Evolutionary conservation across 768 basidiomycete species (phyloP).

Genomic region (Lenzites betulinus): DNA sequence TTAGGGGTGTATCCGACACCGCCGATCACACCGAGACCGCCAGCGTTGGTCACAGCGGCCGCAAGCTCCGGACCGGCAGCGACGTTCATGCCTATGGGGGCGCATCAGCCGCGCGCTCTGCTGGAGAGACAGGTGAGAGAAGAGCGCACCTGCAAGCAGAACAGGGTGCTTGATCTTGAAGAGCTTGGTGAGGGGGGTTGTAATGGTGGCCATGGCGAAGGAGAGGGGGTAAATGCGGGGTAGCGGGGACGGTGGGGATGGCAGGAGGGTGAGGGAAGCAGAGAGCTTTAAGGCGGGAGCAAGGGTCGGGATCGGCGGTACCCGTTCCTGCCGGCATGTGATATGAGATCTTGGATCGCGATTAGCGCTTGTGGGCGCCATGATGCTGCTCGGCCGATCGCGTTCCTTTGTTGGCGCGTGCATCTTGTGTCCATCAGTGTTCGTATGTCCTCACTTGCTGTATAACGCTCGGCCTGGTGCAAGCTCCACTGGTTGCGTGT

Average conservation of each 20-base stretch:
- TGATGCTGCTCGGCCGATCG: neutral
- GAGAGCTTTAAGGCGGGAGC: slow-evolving; percentile 3
- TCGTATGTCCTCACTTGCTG: no score
- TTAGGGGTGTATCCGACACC: slow-evolving; percentile 87
- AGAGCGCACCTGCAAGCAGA: slow-evolving; percentile 67
- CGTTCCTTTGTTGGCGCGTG: no score
- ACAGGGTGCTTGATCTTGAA: slow-evolving; percentile 90
- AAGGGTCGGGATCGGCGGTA: neutral
- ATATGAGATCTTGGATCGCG: slow-evolving; percentile 1
- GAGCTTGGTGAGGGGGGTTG: slow-evolving; percentile 85
- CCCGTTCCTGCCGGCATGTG: slow-evolving; percentile 5
- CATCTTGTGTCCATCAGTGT: no score
- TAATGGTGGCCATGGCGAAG: slow-evolving; percentile 58
- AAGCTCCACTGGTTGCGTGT: no score
- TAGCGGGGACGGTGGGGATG: neutral
- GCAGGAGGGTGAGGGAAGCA: neutral
- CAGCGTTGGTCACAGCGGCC: slow-evolving; percentile 92
- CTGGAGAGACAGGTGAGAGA: neutral
- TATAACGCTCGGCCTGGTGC: no score
- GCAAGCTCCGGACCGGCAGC: slow-evolving; percentile 82
- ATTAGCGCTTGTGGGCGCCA: neutral
- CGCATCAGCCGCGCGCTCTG: neutral
- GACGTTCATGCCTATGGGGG: slow-evolving; percentile 60
- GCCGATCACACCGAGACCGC: slow-evolving; percentile 91
- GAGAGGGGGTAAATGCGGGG: neutral